Percentiles rank a stretch among this genome's conserved stretches.
Evolutionary conservation across 805 yeast species (phyloP).

Genomic region (Wickerhamomyces pijperi): DNA sequence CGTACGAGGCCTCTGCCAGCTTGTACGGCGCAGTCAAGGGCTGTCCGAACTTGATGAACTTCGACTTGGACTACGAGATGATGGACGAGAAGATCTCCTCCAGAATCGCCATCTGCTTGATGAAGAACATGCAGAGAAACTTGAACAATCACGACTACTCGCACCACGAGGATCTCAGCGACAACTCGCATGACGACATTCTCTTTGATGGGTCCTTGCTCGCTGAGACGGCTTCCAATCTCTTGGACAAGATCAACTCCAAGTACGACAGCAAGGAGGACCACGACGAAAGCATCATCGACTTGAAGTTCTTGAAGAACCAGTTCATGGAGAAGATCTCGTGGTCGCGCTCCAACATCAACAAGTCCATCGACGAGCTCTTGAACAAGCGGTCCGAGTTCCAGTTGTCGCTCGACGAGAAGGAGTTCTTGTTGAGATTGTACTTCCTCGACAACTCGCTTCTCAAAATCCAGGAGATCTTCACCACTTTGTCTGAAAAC

Average conservation of each 20-base stretch:
- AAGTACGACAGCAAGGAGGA: conserved; percentile 5
- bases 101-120: conserved; percentile 64
- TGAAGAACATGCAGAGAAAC: conserved; percentile 71
- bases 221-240: conserved; percentile 62
- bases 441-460: conserved; percentile 62
- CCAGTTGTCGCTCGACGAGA: conserved; percentile 49
- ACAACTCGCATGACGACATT: conserved; percentile 37
- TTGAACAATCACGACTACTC: conserved; percentile 24
- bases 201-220: conserved; percentile 67
- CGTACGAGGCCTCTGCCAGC: conserved; percentile 50
- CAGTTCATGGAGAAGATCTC: conserved; percentile 31
- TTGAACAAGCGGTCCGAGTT: conserved; percentile 39
- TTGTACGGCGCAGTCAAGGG: conserved; percentile 60
- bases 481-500: conserved; percentile 14
- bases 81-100: conserved; percentile 57
- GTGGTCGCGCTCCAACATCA: conserved; percentile 28
- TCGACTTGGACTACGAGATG: conserved; percentile 55
- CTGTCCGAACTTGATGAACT: conserved; percentile 50
- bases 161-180: conserved; percentile 17
- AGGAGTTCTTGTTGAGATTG: conserved; percentile 62
- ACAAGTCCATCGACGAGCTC: conserved; percentile 42
- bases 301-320: conserved; percentile 25
- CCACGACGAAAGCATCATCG: conserved; percentile 19
- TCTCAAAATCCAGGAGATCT: conserved; percentile 35
- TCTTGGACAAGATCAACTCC: conserved; percentile 31